These are phyloP conservation scores for Dorcoceras hygrometricum DNA, from an alignment of 257 asterid species.

Conservation along the genomic window DNA sequence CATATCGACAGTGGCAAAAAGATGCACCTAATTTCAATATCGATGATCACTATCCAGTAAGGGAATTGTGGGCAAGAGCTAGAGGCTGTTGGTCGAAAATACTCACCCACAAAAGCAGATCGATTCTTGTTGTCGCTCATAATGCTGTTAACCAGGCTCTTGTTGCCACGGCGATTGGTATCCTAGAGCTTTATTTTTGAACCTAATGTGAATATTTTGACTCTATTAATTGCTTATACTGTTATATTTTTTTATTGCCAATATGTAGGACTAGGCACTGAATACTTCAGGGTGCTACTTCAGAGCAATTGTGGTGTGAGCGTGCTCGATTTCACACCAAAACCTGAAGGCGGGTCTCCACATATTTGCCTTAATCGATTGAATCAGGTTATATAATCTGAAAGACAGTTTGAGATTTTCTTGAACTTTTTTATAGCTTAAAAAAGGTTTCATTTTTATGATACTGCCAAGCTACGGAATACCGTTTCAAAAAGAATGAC, in stretches of 20 bases:
- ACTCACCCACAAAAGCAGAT: constrained; percentile 68
- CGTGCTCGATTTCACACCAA: constrained; percentile 86
- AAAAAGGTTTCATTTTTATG: neutral
- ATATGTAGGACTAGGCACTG: constrained; percentile 64
- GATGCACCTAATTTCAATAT: constrained; percentile 81
- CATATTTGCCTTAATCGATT: constrained; percentile 78
- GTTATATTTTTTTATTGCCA: constrained; percentile 4
- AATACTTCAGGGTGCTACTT: constrained; percentile 79
- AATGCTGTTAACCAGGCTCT: constrained; percentile 98
- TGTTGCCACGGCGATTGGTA: constrained; percentile 93
- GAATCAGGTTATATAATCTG: constrained; percentile 62
- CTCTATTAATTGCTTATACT: neutral
- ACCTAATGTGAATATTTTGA: neutral
- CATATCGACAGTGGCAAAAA: constrained; percentile 84
- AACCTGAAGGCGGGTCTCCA: constrained; percentile 55
- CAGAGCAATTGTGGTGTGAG: constrained; percentile 98
- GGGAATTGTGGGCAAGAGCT: constrained; percentile 89
- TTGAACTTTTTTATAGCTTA: too few relatives aligned
- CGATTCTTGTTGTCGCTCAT: constrained; percentile 87
- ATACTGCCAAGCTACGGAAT: neutral
- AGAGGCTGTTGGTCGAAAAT: constrained; percentile 80
- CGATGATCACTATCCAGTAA: constrained; percentile 90
- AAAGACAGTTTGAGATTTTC: neutral
- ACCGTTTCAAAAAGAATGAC: neutral
- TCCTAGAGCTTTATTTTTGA: constrained; percentile 3